Base-by-base conservation (phyloP, 441 rosid species). In the Adansonia rubrostipa region DNA sequence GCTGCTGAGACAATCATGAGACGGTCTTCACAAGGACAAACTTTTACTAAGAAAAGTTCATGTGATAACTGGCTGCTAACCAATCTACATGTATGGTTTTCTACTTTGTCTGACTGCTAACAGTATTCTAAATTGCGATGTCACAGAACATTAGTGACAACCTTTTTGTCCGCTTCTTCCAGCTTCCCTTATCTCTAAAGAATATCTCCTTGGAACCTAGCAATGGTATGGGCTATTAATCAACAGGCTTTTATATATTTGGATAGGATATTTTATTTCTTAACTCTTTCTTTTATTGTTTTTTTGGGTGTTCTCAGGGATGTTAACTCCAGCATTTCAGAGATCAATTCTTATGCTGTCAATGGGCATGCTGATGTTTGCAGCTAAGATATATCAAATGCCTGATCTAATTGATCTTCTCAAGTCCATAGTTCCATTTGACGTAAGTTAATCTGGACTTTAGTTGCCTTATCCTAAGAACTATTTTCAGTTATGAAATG, bases 171-270 rank as follows among this genome's bases (percentile, higher is more conserved):
- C 86, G 93, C 78, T 87, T 88, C 90, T 94, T 97, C 84, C 99
- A 97, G 88, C 97, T 95, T 81, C 85, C 92, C 28, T 82, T 93
- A 69, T 93, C 97, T 44, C 88, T 97, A 57, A 87, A 87, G 82
- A 89, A 83, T 60, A 71, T 86, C 53, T 84, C 90, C 53, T 77
- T 93, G 83, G 94, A 90, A 64, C 82, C 87, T 28, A 85, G 82
- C 74, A 85, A 84, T 50, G 97, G 99, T 94, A 92, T 64, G 64
- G 60, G 22, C 71, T n/a, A 36, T 79, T 75, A 74, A 57, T 77
- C 78, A 61, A 76, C 77, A 81, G 45, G 66, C 51, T 69, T 50
- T 82, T 68, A 13, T 19, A 63, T 1, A 22, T 79, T 54, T 47
- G 4, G 64, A 71, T 48, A 61, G 54, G 1, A 54, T 75, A 47